Percentiles rank a stretch among this genome's conserved stretches.
Evolutionary conservation across 345 rosid species (phyloP).

Genomic region (Lepidium africanum): DNA sequence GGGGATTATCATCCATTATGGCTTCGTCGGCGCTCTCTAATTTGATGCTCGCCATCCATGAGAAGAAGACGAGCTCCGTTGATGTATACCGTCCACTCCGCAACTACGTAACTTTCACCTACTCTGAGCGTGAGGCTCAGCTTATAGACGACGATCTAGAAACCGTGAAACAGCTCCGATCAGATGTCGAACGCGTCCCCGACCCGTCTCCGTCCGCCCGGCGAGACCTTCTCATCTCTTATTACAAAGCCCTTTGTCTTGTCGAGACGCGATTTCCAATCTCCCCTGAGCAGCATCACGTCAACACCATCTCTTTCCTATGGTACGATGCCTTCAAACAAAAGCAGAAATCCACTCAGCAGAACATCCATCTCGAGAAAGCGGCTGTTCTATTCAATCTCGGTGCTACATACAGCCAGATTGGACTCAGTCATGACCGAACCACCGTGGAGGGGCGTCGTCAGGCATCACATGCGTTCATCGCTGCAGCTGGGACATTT

Average conservation of each 20-base stretch:
- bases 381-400: slow-evolving; percentile 84
- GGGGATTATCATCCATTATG: slow-evolving; percentile 31
- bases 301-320: slow-evolving; percentile 62
- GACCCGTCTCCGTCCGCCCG: slow-evolving; percentile 74
- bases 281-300: slow-evolving; percentile 75
- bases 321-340: slow-evolving; percentile 94
- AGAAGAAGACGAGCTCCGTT: slow-evolving; percentile 71
- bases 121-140: slow-evolving; percentile 96
- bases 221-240: slow-evolving; percentile 66
- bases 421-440: slow-evolving; percentile 71
- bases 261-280: slow-evolving; percentile 96
- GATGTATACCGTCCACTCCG: slow-evolving; percentile 96
- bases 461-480: slow-evolving; percentile 87
- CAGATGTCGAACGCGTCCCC: slow-evolving; percentile 66
- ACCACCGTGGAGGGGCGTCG: slow-evolving; percentile 77
- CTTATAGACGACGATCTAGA: slow-evolving; percentile 91
- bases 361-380: slow-evolving; percentile 86
- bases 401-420: slow-evolving; percentile 83
- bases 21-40: slow-evolving; percentile 59
- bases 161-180: slow-evolving; percentile 62
- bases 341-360: slow-evolving; percentile 80
- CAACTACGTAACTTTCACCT: slow-evolving; percentile 59
- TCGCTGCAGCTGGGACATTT: slow-evolving; percentile 79
- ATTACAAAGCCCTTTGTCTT: slow-evolving; percentile 70
- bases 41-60: slow-evolving; percentile 86